Conservation (phyloP, 371 early-diverging fungal species). For the Mortierella polycephala region DNA sequence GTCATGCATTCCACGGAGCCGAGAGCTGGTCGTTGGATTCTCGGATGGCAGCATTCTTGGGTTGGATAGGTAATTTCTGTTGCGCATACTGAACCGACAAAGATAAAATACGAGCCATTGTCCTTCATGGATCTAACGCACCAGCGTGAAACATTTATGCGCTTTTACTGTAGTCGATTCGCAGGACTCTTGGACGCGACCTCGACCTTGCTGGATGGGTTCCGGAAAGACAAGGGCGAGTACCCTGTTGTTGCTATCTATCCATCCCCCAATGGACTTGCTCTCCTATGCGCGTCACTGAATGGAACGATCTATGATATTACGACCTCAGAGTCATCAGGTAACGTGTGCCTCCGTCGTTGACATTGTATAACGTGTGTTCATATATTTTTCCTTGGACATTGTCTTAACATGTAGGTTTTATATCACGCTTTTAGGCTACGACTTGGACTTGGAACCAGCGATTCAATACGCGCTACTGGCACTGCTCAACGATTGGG, state of each 20-base stretch:
- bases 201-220: conserved; percentile 30
- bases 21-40: conserved; percentile 44
- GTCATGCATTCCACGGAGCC: conserved; percentile 25
- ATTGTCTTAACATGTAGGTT: background rate
- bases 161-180: conserved; percentile 10
- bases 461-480: conserved; percentile 25
- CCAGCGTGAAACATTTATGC: background rate
- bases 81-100: too few relatives aligned
- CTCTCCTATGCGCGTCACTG: conserved; percentile 14
- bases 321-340: conserved; percentile 23
- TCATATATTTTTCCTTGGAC: too few relatives aligned
- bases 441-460: conserved; percentile 34
- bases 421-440: conserved; percentile 1
- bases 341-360: background rate
- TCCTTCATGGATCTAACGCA: background rate
- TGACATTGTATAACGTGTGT: too few relatives aligned
- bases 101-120: too few relatives aligned
- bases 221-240: conserved; percentile 7
- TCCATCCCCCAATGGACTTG: conserved; percentile 42
- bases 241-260: conserved; percentile 23
- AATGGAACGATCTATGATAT: conserved; percentile 24
- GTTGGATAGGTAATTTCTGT: conserved; percentile 29
- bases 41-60: conserved; percentile 49
- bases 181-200: conserved; percentile 27
- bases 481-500: conserved; percentile 45